Evolutionary conservation across 2,329 filamentous ascomycete species (phyloP).

Genomic region (Bisporella sp.): DNA sequence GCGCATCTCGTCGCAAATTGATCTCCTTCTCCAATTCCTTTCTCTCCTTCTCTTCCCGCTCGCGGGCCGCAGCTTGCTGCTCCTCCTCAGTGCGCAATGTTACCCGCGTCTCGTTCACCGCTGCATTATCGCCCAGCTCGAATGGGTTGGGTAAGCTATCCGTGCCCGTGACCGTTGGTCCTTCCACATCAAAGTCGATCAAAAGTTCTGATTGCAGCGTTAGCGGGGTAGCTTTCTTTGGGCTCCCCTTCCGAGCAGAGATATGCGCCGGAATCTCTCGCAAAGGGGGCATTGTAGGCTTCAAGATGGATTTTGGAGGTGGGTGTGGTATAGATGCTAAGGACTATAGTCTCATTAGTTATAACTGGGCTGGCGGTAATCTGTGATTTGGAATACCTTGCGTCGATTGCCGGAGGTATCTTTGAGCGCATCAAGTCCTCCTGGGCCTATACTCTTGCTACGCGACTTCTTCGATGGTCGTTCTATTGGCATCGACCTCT

Average conservation of each 20-base stretch:
- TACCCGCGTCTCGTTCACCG: slow-evolving; percentile 41
- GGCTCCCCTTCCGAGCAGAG: slow-evolving; percentile 20
- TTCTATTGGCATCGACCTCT: slow-evolving; percentile 16
- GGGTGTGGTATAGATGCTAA: slow-evolving; percentile 30
- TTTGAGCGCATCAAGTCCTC: slow-evolving; percentile 77
- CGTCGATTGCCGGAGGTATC: slow-evolving; percentile 69
- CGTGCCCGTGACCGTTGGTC: slow-evolving; percentile 22
- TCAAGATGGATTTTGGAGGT: slow-evolving; percentile 66
- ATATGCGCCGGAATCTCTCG: slow-evolving; percentile 55
- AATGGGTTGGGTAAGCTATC: slow-evolving; percentile 42
- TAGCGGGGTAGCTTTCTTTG: slow-evolving; percentile 22
- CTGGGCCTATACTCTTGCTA: slow-evolving; percentile 94
- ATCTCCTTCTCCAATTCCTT: slow-evolving; percentile 53
- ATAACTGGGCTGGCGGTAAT: neutral
- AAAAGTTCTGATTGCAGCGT: slow-evolving; percentile 15
- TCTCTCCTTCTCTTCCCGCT: slow-evolving; percentile 61
- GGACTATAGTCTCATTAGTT: slow-evolving; percentile 19
- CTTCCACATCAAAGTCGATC: slow-evolving; percentile 22
- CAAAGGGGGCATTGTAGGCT: slow-evolving; percentile 64
- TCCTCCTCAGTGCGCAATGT: slow-evolving; percentile 63
- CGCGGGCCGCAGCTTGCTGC: slow-evolving; percentile 60
- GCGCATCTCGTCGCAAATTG: slow-evolving; percentile 72
- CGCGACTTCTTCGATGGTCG: slow-evolving; percentile 57
- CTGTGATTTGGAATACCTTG: slow-evolving; percentile 51
- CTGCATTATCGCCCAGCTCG: slow-evolving; percentile 31